Base-by-base conservation (phyloP, 345 rosid genomes). In the Eucalyptus microcorys region DNA sequence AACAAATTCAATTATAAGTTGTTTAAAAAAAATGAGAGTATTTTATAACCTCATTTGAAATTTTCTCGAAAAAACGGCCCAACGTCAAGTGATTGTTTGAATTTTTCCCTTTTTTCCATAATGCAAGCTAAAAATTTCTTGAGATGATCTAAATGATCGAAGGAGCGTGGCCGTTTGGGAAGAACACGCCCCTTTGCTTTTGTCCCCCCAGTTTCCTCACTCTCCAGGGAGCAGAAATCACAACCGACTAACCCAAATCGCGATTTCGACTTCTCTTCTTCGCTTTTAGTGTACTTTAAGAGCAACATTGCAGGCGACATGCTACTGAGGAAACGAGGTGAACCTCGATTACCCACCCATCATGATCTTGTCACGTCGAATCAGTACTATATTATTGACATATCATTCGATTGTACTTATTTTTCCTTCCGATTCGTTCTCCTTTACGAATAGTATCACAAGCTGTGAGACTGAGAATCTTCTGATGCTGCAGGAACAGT, bases 401-500 rank as follows among this genome's bases (percentile, higher is more conserved):
- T 34, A 19, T 32, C 34, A 79, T 71, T 79, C 10, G 24, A 42
- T 76, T 15, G 52, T 76, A 49, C 66, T 79, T 26, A 19, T 40
- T 88, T 49, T 49, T 34, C 14, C 68, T 9, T 37, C 49, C 34
- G 27, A 24, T 48, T 87, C 43, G 59, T 66, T 66, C 42, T 22
- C 34, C 17, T 66, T 64, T 17, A 27, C 50, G 19, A n/a, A n/a
- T 87, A 53, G 4, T 13, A 61, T 17, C 48, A 68, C 53, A 37
- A 21, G 83, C 83, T 76, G 83, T 11, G 83, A 37, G 83, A 22
- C 48, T 49, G 64, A 22, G 89, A 45, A 81, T 21, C 59, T 86
- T 66, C 87, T 85, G 89, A 7, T 90, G 21, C 40, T 91, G 92
- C 92, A 94, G 97, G 95, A 89, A 86, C 71, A 90, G 57, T 55